Evolutionary conservation across 2,329 filamentous ascomycete genomes (phyloP), one percentile per base, ranked within the genome.

Genomic region (Didymellaceae sp.): DNA sequence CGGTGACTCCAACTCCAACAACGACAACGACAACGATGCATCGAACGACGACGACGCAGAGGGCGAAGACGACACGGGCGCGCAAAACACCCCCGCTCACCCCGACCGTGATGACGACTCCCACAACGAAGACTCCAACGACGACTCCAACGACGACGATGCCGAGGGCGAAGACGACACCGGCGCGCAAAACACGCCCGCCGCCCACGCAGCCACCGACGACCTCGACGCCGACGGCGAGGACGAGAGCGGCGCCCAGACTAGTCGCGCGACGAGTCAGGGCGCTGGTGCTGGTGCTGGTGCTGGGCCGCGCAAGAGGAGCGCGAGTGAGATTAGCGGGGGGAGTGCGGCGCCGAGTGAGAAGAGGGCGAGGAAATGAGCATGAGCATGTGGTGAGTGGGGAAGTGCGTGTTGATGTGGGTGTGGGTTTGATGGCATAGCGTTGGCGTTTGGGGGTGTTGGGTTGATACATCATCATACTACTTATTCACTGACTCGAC

Each of bases 321-420:
- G 90, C 68, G 90, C 90, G 1, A 95, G 90, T 70, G 89, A 91
- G 24, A 71, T 95, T 44, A 93, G 89, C 70, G 77, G 80, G 43
- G 62, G 55, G 30, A 74, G 72, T 52, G 59, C 54, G 22, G 22
- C 6, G 40, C 55, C 61, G 55, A 70, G 68, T 45, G 59, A 50
- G 21, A 74, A 73, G 57, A 57, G 71, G 52, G 58, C 48, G 42
- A 66, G 63, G 59, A 71, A 69, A 54, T 71, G n/a, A 17, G 9
- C 7, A 3, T 7, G 6, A 9, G 42, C n/a, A 22, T 1, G 14
- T 22, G 17, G 10, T 7, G 10, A 2, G 2, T 17, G 7, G 7
- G 25, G 26, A 13, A 24, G 22, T 25, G 6, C n/a, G n/a, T n/a
- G n/a, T n/a, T n/a, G n/a, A n/a, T n/a, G n/a, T 25, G 22, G 22